Percentiles rank a stretch among this genome's conserved stretches.
phyloP scores from a whole-genome alignment of 768 basidiomycete genomes.

The Kwoniella newhampshirensis region DNA sequence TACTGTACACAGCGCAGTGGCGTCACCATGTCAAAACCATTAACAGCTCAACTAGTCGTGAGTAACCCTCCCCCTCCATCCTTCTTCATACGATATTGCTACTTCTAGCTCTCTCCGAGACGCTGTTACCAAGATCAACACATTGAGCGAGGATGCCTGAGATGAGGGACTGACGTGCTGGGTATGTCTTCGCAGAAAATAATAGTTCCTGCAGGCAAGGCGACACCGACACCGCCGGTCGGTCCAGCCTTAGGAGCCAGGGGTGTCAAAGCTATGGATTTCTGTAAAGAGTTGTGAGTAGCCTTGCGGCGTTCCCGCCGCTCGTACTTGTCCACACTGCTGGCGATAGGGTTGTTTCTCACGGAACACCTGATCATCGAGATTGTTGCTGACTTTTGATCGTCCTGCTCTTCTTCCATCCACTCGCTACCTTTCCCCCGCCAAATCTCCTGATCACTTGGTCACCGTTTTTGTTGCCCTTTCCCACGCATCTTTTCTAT shows the following conservation, averaged over 20 bases:
- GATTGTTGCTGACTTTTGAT: no score
- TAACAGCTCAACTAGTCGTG: slow-evolving; percentile 16
- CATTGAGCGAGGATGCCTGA: no score
- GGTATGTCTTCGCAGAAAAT: slow-evolving; percentile 55
- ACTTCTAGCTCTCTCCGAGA: background rate
- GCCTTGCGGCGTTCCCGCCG: no score
- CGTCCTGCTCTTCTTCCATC: no score
- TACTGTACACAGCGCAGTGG: background rate
- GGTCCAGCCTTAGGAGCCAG: slow-evolving; percentile 96
- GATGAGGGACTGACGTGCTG: background rate
- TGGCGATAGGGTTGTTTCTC: no score
- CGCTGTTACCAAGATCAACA: no score
- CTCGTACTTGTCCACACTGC: no score
- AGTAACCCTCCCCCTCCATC: background rate
- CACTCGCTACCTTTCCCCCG: no score
- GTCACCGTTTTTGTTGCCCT: no score
- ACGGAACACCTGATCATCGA: no score
- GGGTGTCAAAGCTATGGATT: slow-evolving; percentile 99
- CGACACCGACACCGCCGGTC: slow-evolving; percentile 91
- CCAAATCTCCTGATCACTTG: no score
- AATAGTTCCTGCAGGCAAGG: slow-evolving; percentile 87
- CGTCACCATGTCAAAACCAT: slow-evolving; percentile 7
- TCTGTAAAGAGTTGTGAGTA: slow-evolving; percentile 86
- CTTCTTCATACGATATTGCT: background rate
- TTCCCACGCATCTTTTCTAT: no score